Conservation (phyloP, 306 rosid genomes). For the Sindora glabra region DNA sequence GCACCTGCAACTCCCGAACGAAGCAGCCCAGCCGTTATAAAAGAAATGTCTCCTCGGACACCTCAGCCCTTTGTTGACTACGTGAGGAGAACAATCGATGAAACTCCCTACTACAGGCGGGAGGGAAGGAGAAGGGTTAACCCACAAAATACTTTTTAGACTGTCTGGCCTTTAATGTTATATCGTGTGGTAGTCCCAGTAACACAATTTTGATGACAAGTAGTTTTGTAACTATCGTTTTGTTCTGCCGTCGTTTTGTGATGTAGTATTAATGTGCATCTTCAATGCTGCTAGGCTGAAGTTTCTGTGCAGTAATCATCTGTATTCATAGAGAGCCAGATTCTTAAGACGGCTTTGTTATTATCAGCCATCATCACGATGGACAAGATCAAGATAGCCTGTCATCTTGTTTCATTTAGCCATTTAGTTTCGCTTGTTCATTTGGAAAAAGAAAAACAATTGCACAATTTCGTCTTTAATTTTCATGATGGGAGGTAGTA, state of each 20-base stretch:
- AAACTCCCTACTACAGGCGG: slow-evolving; percentile 81
- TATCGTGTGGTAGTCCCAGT: slow-evolving; percentile 5
- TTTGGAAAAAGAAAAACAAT: no score
- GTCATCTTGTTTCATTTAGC: no score
- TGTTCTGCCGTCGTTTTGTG: neutral
- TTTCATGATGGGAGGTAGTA: no score
- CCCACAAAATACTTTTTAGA: slow-evolving; percentile 77
- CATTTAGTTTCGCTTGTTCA: no score
- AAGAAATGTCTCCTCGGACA: slow-evolving; percentile 70
- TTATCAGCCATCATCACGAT: no score
- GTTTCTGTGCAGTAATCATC: neutral
- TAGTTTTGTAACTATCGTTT: slow-evolving; percentile 14
- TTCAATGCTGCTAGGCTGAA: neutral
- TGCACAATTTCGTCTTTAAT: no score
- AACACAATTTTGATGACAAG: slow-evolving; percentile 15
- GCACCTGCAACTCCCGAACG: slow-evolving; percentile 56
- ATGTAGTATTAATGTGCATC: neutral
- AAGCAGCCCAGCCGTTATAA: slow-evolving; percentile 27
- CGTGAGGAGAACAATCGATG: slow-evolving; percentile 85
- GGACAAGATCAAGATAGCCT: no score
- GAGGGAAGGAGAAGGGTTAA: slow-evolving; percentile 68
- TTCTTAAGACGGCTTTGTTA: no score
- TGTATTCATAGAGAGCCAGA: no score
- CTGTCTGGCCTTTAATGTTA: neutral
- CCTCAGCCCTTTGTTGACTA: slow-evolving; percentile 94